Evolutionary conservation across 2,329 filamentous ascomycete genomes (phyloP).

Genomic region (Gyromitra esculenta): DNA sequence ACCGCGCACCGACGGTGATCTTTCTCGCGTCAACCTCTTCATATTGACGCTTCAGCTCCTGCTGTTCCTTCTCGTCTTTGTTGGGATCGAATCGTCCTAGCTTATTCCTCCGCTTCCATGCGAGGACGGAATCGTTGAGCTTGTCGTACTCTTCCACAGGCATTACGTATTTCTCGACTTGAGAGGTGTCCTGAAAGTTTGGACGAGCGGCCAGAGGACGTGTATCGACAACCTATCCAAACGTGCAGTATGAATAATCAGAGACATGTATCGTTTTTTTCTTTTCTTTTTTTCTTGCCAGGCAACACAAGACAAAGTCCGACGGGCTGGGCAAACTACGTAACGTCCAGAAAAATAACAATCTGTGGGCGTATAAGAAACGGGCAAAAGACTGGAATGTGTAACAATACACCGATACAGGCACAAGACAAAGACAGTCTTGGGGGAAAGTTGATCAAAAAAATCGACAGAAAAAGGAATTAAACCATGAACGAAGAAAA

Average conservation of each 20-base stretch:
- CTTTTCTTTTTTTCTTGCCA: slow-evolving; percentile 44
- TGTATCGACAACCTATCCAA: slow-evolving; percentile 76
- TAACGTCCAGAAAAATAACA: slow-evolving; percentile 11
- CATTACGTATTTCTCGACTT: slow-evolving; percentile 89
- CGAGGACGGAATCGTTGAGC: slow-evolving; percentile 85
- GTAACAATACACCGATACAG: slow-evolving; percentile 22
- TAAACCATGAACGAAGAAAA: slow-evolving; percentile 31
- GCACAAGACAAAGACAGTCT: slow-evolving; percentile 21
- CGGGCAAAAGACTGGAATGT: background rate
- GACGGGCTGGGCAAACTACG: slow-evolving; percentile 40
- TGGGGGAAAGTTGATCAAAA: slow-evolving; percentile 11
- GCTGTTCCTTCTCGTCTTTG: slow-evolving; percentile 77
- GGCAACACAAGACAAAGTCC: slow-evolving; percentile 42
- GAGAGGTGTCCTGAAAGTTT: slow-evolving; percentile 82
- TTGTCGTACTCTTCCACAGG: slow-evolving; percentile 85
- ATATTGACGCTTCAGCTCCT: slow-evolving; percentile 74
- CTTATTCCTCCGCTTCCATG: slow-evolving; percentile 95
- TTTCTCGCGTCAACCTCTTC: slow-evolving; percentile 76
- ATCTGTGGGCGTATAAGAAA: slow-evolving; percentile 42
- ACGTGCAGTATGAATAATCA: slow-evolving; percentile 45
- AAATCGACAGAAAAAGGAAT: slow-evolving; percentile 39
- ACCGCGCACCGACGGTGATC: slow-evolving; percentile 71
- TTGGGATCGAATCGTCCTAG: slow-evolving; percentile 95
- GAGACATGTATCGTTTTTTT: slow-evolving; percentile 42
- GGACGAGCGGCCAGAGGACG: slow-evolving; percentile 78